phyloP scores from a whole-genome alignment of 2,329 filamentous ascomycete genomes.

The Elsinoe australis region DNA sequence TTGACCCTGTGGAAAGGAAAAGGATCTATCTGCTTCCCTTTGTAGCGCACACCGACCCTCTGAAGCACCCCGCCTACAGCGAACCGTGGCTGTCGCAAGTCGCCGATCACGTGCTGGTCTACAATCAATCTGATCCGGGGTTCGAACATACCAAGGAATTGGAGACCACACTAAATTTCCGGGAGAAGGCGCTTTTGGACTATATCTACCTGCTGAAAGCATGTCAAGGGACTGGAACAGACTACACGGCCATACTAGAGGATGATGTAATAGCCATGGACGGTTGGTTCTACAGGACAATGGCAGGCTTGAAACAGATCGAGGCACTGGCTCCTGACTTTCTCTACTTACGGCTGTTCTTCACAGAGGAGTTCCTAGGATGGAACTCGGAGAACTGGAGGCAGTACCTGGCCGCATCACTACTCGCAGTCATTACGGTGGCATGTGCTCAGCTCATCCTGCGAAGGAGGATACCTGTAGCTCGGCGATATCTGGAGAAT shows the following conservation, averaged over 20 bases:
- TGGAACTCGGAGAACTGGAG: constrained; percentile 40
- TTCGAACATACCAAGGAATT: constrained; percentile 32
- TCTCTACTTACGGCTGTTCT: constrained; percentile 42
- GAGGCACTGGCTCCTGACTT: constrained; percentile 25
- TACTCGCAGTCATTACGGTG: constrained; percentile 21
- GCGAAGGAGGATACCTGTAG: constrained; percentile 18
- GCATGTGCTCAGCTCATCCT: constrained; percentile 19
- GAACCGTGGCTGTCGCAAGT: constrained; percentile 37
- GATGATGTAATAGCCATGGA: constrained; percentile 42
- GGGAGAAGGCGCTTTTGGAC: constrained; percentile 40
- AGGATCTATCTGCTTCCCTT: constrained; percentile 39
- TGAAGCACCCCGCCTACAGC: constrained; percentile 35
- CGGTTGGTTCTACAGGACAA: constrained; percentile 41
- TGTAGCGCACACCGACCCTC: constrained; percentile 39
- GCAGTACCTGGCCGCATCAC: constrained; percentile 32
- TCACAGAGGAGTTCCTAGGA: constrained; percentile 39
- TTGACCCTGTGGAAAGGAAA: constrained; percentile 36
- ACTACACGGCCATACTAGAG: constrained; percentile 40
- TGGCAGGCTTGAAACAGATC: constrained; percentile 32
- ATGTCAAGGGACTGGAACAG: constrained; percentile 33
- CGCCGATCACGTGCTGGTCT: constrained; percentile 37
- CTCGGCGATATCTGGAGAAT: constrained; percentile 21
- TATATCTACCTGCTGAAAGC: constrained; percentile 38
- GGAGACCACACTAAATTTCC: constrained; percentile 28
- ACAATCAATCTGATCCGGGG: constrained; percentile 31